A percentile compares a stretch with the other conserved stretches of the same genome.
These are phyloP conservation scores for Vanilla planifolia DNA, from an alignment of 106 monocot species.

Conservation along the genomic window DNA sequence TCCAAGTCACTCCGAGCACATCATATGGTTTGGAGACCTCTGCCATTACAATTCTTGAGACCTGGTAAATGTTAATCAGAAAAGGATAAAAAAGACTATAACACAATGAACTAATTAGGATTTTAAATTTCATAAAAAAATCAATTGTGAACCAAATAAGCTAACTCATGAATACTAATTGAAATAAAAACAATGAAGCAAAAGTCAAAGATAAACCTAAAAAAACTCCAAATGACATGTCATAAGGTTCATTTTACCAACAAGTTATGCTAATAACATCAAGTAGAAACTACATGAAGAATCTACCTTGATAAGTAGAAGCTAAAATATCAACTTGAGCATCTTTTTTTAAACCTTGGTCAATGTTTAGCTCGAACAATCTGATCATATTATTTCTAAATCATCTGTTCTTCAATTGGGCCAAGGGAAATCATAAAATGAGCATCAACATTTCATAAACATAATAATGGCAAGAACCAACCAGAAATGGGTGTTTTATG, in stretches of 20 bases:
- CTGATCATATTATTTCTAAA: too few species aligned
- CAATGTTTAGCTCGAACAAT: too few species aligned
- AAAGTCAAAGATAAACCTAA: not conserved
- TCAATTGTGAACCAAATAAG: not conserved
- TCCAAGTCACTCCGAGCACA: conserved; percentile 88
- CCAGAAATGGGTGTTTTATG: too few species aligned
- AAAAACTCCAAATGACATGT: not conserved
- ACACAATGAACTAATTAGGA: not conserved
- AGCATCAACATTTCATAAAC: too few species aligned
- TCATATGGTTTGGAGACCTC: conserved; percentile 83
- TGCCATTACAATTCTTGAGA: conserved; percentile 59
- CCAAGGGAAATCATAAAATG: too few species aligned
- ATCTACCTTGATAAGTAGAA: too few species aligned
- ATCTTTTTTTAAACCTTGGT: too few species aligned
- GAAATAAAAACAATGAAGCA: not conserved
- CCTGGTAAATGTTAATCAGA: conserved; percentile 30
- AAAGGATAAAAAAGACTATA: not conserved
- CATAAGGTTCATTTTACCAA: not conserved
- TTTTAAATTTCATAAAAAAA: conserved; percentile 1
- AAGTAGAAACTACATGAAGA: not conserved
- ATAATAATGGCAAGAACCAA: too few species aligned
- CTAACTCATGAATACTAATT: too few species aligned
- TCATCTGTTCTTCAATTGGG: too few species aligned
- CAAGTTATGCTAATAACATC: conserved; percentile 1
- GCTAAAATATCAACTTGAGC: too few species aligned